Base-by-base conservation (phyloP, 768 basidiomycete species). In the Tricholoma terreum region DNA sequence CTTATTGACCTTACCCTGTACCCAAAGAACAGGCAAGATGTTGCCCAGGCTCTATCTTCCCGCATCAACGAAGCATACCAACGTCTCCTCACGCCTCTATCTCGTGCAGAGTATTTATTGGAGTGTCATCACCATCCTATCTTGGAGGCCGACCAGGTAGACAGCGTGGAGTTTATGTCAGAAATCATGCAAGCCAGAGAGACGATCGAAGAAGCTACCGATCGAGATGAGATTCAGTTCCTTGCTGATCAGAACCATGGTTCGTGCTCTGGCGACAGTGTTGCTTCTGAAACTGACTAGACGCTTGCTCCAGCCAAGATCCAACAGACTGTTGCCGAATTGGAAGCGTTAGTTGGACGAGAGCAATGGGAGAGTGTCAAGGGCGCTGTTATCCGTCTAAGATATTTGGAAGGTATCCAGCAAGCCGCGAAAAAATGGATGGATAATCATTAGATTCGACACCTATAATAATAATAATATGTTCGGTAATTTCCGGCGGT, bases 41-140 rank as follows among this genome's bases (percentile, higher is more conserved):
- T 85, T 17, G 90, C 91, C 0, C 83, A 83, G 48, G 73, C 76
- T 11, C 74, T 90, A 58, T 94, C 93, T 19, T 82, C 90, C 35
- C 77, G 81, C 45, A 77, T 96, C 7, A 97, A 97, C 67, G 82
- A 83, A 68, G 94, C 93, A 1, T 94, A 95, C 68, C 84, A 83
- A 61, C 82, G 83, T 15, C 81, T 98, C 38, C 67, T 78, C n/a
- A 78, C 83, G 61, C 94, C 94, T 2, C 71, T 93, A 33, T 74
- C 80, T 24, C 84, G 94, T 40, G 86, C 86, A 27, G 87, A 91
- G 69, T 96, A 97, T 65, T 84, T 97, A 64, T 77, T 96, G 12
- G 75, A 79, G 42, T 77, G 75, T 42, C 81, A 91, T 63, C 83
- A 86, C 9, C 52, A 80, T 30, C 75, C 78, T 4, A 73, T 85